Percentiles rank a stretch among this genome's conserved stretches.
These are phyloP conservation scores for Rugosomyces carneus DNA, from an alignment of 1,284 basidiomycete species.

Conservation along the genomic window DNA sequence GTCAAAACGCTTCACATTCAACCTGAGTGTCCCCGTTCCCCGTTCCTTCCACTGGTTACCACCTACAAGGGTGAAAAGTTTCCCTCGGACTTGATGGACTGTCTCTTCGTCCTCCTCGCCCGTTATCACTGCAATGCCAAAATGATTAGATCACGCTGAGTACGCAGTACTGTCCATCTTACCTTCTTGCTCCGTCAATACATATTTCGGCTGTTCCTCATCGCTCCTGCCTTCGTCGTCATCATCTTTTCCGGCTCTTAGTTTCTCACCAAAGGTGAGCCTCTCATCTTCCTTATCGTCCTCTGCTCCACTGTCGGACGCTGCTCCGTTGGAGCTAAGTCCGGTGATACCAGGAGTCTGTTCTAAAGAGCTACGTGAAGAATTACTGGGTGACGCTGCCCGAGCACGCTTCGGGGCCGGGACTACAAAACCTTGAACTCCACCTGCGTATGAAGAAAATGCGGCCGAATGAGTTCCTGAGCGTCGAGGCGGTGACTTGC, in stretches of 20 bases:
- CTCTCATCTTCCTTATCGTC: conserved; percentile 36
- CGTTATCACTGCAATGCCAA: conserved; percentile 57
- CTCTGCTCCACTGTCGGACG: conserved; percentile 29
- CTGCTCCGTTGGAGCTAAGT: conserved; percentile 16
- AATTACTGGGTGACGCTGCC: conserved; percentile 41
- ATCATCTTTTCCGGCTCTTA: conserved; percentile 51
- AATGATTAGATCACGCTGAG: background rate
- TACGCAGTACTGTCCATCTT: conserved; percentile 21
- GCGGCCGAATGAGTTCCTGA: conserved; percentile 33
- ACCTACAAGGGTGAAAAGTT: conserved; percentile 70
- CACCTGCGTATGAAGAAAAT: conserved; percentile 56
- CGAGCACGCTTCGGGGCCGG: conserved; percentile 47
- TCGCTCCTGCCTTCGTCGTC: conserved; percentile 47
- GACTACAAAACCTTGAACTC: conserved; percentile 43
- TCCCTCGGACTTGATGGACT: conserved; percentile 78
- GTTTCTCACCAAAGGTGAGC: conserved; percentile 52
- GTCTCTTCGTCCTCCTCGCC: conserved; percentile 93
- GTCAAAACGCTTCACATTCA: conserved; percentile 72
- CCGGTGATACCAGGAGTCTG: conserved; percentile 26
- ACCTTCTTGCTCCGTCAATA: conserved; percentile 69
- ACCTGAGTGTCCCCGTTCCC: conserved; percentile 75
- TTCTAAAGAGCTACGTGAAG: conserved; percentile 37
- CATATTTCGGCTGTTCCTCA: conserved; percentile 38
- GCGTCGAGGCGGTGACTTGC: conserved; percentile 47
- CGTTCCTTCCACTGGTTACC: conserved; percentile 81